Evolutionary conservation across 2,329 filamentous ascomycete genomes (phyloP), one percentile per base, ranked within the genome.

Genomic region (Phialocephala subalpina): DNA sequence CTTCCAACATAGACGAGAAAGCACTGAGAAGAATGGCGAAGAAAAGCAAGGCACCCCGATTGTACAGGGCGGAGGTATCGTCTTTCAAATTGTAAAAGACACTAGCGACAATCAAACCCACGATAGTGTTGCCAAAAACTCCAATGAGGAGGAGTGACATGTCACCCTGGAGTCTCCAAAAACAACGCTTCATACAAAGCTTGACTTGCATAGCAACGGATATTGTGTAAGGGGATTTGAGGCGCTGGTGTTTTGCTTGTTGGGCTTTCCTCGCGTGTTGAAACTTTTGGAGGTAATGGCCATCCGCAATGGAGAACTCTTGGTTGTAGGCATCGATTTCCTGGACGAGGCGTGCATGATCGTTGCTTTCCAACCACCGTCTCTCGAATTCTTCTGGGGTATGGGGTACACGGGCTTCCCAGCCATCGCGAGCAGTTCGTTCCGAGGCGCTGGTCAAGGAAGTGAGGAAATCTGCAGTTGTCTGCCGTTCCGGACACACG

Each of bases 181-280:
- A 96, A 12, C 93, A 93, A 75, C 94, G 90, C 82, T 89, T 89
- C 58, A 97, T 81, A 76, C 94, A 97, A 14, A 97, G 87, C 67
- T 85, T 77, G 69, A 97, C 79, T 78, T 97, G 94, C 78, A 94
- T 89, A 3, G 67, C 59, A 70, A 90, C 92, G 0, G 93, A 95
- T 40, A 97, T 82, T 0, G 93, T 97, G 78, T 90, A 97, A 0
- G 94, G 93, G 1, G 93, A 97, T 77, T 87, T 87, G 58, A 84
- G 77, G 2, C 92, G 90, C 66, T 71, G 68, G 16, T 52, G 56
- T 55, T 72, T 74, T 5, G 72, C 73, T 57, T 73, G 70, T n/a
- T n/a, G n/a, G n/a, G n/a, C n/a, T n/a, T n/a, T n/a, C n/a, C n/a
- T n/a, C n/a, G n/a, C n/a, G n/a, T n/a, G n/a, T n/a, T n/a, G n/a